Percentiles rank a stretch among this genome's conserved stretches.
Evolutionary conservation across 2,329 filamentous ascomycete genomes (phyloP).

Genomic region (Scopulariopsis brevicaulis): DNA sequence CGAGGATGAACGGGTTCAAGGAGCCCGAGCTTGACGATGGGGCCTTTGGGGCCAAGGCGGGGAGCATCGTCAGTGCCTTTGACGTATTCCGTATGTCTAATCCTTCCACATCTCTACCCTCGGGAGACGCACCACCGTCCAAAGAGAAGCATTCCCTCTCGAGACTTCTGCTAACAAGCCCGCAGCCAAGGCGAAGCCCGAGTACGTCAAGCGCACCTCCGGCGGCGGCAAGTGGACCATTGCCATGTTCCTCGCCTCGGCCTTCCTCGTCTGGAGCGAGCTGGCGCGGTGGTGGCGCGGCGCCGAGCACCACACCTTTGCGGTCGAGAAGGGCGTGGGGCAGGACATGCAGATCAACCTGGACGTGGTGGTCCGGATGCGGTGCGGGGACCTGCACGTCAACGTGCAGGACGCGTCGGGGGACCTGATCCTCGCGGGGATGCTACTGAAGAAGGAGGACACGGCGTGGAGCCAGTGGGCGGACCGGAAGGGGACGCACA

Average conservation of each 20-base stretch:
- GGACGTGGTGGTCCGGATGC: conserved; percentile 85
- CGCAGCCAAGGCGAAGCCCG: conserved; percentile 86
- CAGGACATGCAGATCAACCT: conserved; percentile 89
- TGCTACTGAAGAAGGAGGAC: conserved; percentile 60
- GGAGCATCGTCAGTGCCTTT: conserved; percentile 69
- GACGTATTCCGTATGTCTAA: conserved; percentile 79
- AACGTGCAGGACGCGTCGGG: conserved; percentile 95
- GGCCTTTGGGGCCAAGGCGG: conserved; percentile 59
- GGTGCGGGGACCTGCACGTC: conserved; percentile 77
- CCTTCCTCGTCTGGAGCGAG: conserved; percentile 68
- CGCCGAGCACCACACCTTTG: conserved; percentile 77
- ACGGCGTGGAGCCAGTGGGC: conserved; percentile 80
- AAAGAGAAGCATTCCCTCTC: not conserved
- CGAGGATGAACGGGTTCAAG: conserved; percentile 67
- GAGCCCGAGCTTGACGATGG: conserved; percentile 58
- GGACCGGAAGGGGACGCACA: conserved; percentile 54
- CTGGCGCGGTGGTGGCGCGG: conserved; percentile 75
- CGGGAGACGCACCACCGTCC: not conserved
- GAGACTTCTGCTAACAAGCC: not conserved
- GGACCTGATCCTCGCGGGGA: conserved; percentile 77
- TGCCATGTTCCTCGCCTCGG: conserved; percentile 62
- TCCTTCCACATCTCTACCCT: not conserved
- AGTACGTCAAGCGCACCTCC: conserved; percentile 75
- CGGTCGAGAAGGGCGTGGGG: conserved; percentile 83
- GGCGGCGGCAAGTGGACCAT: conserved; percentile 93